These are phyloP conservation scores for Plectosphaerella cucumerina DNA, from an alignment of 2,329 filamentous ascomycete species.

Conservation along the genomic window DNA sequence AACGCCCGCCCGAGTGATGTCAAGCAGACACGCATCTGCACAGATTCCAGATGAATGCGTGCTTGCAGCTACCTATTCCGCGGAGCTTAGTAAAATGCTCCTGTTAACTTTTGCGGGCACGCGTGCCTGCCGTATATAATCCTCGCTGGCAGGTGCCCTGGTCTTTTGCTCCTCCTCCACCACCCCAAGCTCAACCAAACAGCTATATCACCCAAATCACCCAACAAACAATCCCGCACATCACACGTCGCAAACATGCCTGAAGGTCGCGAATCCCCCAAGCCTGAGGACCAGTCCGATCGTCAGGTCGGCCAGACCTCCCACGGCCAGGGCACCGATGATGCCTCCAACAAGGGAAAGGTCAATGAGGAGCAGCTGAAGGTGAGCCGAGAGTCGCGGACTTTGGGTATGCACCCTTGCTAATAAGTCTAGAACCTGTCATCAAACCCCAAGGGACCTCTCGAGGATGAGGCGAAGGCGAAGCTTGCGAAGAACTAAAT, in stretches of 20 bases:
- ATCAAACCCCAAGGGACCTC: conserved; percentile 62
- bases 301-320: conserved; percentile 58
- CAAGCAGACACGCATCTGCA: too few species aligned
- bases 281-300: conserved; percentile 63
- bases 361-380: conserved; percentile 48
- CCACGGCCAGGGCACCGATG: conserved; percentile 54
- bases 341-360: conserved; percentile 48
- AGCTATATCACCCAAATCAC: not conserved
- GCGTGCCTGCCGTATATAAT: not conserved
- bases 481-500: conserved; percentile 52
- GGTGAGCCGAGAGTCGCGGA: conserved; percentile 27
- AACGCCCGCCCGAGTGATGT: too few species aligned
- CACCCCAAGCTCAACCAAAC: not conserved
- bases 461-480: conserved; percentile 57
- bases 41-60: too few species aligned
- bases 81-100: too few species aligned
- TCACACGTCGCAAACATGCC: conserved; percentile 53
- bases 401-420: not conserved
- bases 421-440: conserved; percentile 37
- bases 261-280: conserved; percentile 72
- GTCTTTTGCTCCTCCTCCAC: not conserved
- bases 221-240: conserved; percentile 16
- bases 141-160: not conserved
- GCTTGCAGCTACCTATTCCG: too few species aligned
- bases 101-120: not conserved